Evolutionary conservation across 2,329 filamentous ascomycete species (phyloP).

Genomic region (Beauveria varroae): DNA sequence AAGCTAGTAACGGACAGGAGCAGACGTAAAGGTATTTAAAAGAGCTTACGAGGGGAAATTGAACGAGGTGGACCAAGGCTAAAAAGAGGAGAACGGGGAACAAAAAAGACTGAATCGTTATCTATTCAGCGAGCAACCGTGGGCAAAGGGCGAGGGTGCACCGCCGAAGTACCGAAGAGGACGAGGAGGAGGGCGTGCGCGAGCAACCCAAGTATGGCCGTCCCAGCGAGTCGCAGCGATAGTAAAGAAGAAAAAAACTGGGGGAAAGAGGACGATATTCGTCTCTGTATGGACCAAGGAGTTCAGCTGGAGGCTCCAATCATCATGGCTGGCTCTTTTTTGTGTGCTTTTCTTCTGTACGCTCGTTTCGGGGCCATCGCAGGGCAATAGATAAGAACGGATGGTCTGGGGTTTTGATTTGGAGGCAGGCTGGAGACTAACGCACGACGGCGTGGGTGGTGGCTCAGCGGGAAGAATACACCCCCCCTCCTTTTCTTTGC

Average conservation of each 20-base stretch:
- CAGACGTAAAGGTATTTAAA: conserved; percentile 3
- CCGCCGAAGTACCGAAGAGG: conserved; percentile 5
- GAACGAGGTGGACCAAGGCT: conserved; percentile 7
- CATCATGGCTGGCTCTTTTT: background rate
- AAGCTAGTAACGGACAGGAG: too few relatives aligned
- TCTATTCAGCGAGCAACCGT: conserved; percentile 4
- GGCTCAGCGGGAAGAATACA: background rate
- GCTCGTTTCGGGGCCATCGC: background rate
- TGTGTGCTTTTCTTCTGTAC: too few relatives aligned
- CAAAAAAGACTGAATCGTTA: conserved; percentile 7
- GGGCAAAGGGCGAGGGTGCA: background rate
- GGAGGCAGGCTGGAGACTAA: background rate
- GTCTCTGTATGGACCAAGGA: background rate
- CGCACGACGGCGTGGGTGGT: background rate
- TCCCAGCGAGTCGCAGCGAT: background rate
- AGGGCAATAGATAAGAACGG: conserved; percentile 9
- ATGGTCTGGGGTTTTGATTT: conserved; percentile 5
- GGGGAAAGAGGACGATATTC: background rate
- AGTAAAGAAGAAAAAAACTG: background rate
- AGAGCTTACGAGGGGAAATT: background rate
- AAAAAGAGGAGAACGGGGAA: conserved; percentile 11
- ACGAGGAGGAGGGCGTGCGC: background rate
- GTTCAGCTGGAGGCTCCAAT: background rate
- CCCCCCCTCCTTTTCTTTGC: background rate
- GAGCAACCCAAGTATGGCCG: background rate